Evolutionary conservation across 352 stramenopile genomes (phyloP), one percentile per base, ranked within the genome.

Genomic region (Globisporangium polare): DNA sequence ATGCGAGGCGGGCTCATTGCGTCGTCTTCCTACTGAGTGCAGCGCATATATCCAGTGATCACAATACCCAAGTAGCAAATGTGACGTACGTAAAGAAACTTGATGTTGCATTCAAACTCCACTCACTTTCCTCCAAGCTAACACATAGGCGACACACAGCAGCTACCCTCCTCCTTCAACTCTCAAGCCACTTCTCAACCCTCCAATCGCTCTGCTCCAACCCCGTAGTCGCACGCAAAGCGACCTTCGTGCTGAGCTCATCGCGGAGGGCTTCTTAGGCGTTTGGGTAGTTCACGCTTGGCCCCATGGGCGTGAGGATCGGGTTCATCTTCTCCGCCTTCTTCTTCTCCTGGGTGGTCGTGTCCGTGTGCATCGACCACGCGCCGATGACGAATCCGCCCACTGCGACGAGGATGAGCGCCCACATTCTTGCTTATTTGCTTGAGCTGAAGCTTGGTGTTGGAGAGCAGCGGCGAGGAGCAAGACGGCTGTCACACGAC

Each of bases 1-100:
- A 89, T 89, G 79, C 68, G 79, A 46, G 65, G 68, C 22, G 75
- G 74, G 7, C 68, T 74, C 5, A 77, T 88, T 57, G 69, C 69
- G 22, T 69, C 73, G 3, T 65, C 65, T 8, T 49, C 57, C 10
- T 59, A 64, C 33, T 68, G 50, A 37, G 13, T 24, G 15, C 7
- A 17, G 29, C 45, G 33, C 31, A n/a, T n/a, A n/a, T n/a, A n/a
- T n/a, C n/a, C n/a, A n/a, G n/a, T n/a, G n/a, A n/a, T n/a, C n/a
- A n/a, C n/a, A n/a, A n/a, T n/a, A n/a, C n/a, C n/a, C n/a, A n/a
- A n/a, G n/a, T n/a, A n/a, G n/a, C n/a, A n/a, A n/a, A n/a, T n/a
- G n/a, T 56, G 26, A 39, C n/a, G n/a, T 45, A 35, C 10, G 12
- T 54, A 20, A 17, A 43, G 39, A 45, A 20, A 22, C 17, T 6